These are phyloP conservation scores for Ceratobasidium sp. DNA, from an alignment of 1,284 basidiomycete species.

Conservation along the genomic window DNA sequence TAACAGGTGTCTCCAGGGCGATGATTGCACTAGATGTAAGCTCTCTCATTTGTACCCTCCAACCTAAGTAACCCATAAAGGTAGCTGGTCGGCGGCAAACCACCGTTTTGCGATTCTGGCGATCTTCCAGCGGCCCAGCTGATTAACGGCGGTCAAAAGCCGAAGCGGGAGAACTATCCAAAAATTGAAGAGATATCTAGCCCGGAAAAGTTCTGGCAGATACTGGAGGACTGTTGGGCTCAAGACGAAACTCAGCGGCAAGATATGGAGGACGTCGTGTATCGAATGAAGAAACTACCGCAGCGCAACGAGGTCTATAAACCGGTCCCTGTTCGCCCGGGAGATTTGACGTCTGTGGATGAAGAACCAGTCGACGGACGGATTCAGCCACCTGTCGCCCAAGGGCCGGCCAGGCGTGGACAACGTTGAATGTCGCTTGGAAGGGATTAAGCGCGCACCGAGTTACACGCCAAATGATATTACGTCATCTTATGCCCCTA, in stretches of 20 bases:
- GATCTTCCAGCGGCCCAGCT: background rate
- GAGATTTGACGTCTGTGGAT: too few relatives aligned
- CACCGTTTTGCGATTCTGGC: background rate
- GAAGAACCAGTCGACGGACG: too few relatives aligned
- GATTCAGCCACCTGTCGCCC: too few relatives aligned
- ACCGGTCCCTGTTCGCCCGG: too few relatives aligned
- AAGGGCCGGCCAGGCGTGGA: too few relatives aligned
- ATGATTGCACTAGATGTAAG: background rate
- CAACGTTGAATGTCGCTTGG: too few relatives aligned
- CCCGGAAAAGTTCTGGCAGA: constrained; percentile 16
- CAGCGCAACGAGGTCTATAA: too few relatives aligned
- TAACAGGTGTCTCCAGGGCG: background rate
- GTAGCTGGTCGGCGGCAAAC: background rate
- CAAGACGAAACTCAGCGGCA: background rate
- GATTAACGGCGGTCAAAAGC: background rate
- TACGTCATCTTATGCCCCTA: too few relatives aligned
- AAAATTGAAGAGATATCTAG: background rate
- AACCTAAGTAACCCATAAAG: background rate
- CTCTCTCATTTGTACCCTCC: too few relatives aligned
- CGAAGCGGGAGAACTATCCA: background rate
- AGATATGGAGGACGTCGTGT: constrained; percentile 12
- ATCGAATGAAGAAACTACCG: background rate
- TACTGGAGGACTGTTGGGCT: constrained; percentile 24
- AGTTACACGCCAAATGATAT: too few relatives aligned
- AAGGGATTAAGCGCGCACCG: too few relatives aligned